Conservation (phyloP, 139 green algal genomes). For the Micractinium conductrix region DNA sequence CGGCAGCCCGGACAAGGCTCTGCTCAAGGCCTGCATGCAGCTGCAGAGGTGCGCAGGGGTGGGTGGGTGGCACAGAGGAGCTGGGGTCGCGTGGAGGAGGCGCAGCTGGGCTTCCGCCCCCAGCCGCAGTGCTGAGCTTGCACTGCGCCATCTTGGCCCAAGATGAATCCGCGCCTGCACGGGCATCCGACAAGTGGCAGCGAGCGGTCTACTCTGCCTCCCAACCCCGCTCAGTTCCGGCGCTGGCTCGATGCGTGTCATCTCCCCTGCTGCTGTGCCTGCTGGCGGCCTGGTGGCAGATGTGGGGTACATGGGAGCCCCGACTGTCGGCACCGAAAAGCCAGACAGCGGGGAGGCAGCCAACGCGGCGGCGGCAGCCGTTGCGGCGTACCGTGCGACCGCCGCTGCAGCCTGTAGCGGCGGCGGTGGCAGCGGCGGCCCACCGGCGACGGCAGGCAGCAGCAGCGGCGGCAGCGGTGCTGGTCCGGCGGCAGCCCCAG, state of each 20-base stretch:
- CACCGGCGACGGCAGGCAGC: not conserved
- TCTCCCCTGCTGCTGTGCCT: slow-evolving; percentile 20
- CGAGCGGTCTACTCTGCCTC: too few species aligned
- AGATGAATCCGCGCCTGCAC: too few species aligned
- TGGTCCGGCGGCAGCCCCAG: not conserved
- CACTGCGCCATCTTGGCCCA: too few species aligned
- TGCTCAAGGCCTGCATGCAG: slow-evolving; percentile 42
- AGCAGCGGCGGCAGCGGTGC: not conserved
- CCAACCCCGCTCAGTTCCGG: not conserved
- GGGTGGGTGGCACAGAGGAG: too few species aligned
- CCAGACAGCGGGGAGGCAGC: slow-evolving; percentile 45
- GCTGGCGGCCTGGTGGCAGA: slow-evolving; percentile 43
- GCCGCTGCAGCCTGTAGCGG: not conserved
- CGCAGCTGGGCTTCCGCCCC: too few species aligned
- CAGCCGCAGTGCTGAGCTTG: too few species aligned
- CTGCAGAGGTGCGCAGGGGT: slow-evolving; percentile 27
- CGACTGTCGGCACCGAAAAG: slow-evolving; percentile 61
- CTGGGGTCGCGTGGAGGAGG: too few species aligned
- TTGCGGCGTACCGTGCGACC: not conserved
- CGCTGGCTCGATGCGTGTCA: slow-evolving; percentile 28
- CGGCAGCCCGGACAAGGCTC: slow-evolving; percentile 39
- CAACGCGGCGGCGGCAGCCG: slow-evolving; percentile 19
- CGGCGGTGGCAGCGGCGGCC: not conserved
- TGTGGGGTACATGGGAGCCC: slow-evolving; percentile 55
- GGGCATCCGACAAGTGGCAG: too few species aligned